A percentile compares a stretch with the other conserved stretches of the same genome.
phyloP scores from a whole-genome alignment of 2,329 filamentous ascomycete species.

The Cladophialophora bantiana region DNA sequence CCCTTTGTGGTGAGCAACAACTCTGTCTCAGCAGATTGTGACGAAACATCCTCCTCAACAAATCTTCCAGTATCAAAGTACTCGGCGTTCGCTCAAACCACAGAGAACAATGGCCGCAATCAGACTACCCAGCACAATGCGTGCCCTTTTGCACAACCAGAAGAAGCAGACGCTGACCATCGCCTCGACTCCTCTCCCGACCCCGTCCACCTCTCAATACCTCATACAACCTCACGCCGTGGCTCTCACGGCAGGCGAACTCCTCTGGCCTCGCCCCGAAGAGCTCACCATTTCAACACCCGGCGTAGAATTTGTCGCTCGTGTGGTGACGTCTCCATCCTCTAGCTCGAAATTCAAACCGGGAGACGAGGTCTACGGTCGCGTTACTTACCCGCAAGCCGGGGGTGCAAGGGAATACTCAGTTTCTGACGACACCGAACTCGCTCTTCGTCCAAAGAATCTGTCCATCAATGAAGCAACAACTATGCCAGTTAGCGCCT shows the following conservation, averaged over 20 bases:
- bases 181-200: slow-evolving; percentile 39
- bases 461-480: slow-evolving; percentile 49
- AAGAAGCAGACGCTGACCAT: slow-evolving; percentile 34
- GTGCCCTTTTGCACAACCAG: slow-evolving; percentile 33
- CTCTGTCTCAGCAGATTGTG: neutral
- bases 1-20: neutral
- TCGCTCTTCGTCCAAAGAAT: slow-evolving; percentile 47
- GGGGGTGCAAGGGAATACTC: slow-evolving; percentile 51
- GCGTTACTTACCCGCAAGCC: slow-evolving; percentile 46
- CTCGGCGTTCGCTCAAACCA: neutral
- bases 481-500: slow-evolving; percentile 49
- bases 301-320: slow-evolving; percentile 53
- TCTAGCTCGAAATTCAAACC: slow-evolving; percentile 47
- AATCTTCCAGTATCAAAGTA: neutral
- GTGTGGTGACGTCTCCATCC: slow-evolving; percentile 46
- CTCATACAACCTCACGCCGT: slow-evolving; percentile 51
- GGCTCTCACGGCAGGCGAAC: slow-evolving; percentile 52
- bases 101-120: slow-evolving; percentile 22
- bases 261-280: slow-evolving; percentile 50
- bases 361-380: slow-evolving; percentile 51
- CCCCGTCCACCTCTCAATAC: slow-evolving; percentile 44
- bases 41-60: neutral
- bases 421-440: slow-evolving; percentile 46
- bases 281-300: slow-evolving; percentile 46
- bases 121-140: slow-evolving; percentile 30